These are phyloP conservation scores for Trichophyton benhamiae DNA, from an alignment of 2,329 filamentous ascomycete genomes.

Conservation along the genomic window DNA sequence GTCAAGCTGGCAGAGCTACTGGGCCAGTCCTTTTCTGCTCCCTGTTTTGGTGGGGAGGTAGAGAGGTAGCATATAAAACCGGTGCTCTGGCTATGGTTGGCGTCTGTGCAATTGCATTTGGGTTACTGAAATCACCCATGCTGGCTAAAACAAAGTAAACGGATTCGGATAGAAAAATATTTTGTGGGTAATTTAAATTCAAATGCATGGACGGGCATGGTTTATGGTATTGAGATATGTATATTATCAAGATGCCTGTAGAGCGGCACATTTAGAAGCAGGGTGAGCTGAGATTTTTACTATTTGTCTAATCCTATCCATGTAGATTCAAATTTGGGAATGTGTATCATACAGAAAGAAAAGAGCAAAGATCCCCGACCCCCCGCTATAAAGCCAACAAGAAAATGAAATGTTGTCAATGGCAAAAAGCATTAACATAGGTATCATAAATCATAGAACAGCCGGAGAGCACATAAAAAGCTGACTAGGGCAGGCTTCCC, in stretches of 20 bases:
- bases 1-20: conserved; percentile 75
- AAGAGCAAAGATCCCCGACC: neutral
- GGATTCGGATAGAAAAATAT: neutral
- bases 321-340: neutral
- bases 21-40: conserved; percentile 87
- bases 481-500: neutral
- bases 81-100: conserved; percentile 69
- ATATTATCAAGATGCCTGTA: neutral
- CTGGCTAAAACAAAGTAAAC: conserved; percentile 1
- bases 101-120: conserved; percentile 60
- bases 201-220: neutral
- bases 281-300: neutral
- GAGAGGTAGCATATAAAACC: conserved; percentile 69
- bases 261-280: neutral
- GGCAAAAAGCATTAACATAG: neutral
- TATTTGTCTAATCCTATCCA: neutral
- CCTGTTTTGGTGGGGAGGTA: conserved; percentile 95
- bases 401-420: neutral
- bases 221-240: neutral
- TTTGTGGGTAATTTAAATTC: neutral
- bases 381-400: neutral
- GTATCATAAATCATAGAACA: conserved; percentile 3
- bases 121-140: conserved; percentile 53
- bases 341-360: neutral
- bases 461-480: neutral